phyloP scores from a whole-genome alignment of 192 early-diverging fungal genomes.

The Podila epigama region DNA sequence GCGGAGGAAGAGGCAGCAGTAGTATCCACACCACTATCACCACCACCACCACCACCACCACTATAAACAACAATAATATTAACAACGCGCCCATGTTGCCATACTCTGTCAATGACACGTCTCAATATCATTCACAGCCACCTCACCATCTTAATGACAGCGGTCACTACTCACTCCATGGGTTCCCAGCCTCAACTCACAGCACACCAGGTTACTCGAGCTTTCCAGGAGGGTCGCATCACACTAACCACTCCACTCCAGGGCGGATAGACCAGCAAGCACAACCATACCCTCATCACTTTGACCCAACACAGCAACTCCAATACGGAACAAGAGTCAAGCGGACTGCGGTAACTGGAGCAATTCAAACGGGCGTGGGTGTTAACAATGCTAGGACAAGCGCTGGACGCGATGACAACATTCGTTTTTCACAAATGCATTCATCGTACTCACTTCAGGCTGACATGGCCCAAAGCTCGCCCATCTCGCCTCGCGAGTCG shows the following conservation, averaged over 20 bases:
- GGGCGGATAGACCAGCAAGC: conserved; percentile 15
- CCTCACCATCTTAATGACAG: conserved; percentile 10
- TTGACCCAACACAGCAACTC: conserved; percentile 23
- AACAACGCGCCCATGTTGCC: too few relatives aligned
- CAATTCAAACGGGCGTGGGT: neutral
- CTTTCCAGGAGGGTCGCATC: conserved; percentile 3
- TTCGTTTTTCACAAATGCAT: too few relatives aligned
- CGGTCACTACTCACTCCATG: conserved; percentile 27
- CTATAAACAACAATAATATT: neutral
- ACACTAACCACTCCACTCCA: conserved; percentile 17
- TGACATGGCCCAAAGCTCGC: neutral
- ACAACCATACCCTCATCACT: neutral
- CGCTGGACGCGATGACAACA: neutral
- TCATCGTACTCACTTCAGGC: neutral
- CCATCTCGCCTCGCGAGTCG: neutral
- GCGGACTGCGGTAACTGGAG: neutral
- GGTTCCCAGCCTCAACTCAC: conserved; percentile 2
- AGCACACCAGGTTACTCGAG: neutral
- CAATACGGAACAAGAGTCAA: conserved; percentile 31
- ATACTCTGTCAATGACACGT: too few relatives aligned
- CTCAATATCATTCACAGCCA: neutral
- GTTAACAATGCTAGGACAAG: neutral
- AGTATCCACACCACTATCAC: neutral
- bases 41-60: neutral
- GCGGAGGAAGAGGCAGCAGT: neutral